These are phyloP conservation scores for Sparassis latifolia DNA, from an alignment of 1,284 basidiomycete genomes.

Conservation along the genomic window DNA sequence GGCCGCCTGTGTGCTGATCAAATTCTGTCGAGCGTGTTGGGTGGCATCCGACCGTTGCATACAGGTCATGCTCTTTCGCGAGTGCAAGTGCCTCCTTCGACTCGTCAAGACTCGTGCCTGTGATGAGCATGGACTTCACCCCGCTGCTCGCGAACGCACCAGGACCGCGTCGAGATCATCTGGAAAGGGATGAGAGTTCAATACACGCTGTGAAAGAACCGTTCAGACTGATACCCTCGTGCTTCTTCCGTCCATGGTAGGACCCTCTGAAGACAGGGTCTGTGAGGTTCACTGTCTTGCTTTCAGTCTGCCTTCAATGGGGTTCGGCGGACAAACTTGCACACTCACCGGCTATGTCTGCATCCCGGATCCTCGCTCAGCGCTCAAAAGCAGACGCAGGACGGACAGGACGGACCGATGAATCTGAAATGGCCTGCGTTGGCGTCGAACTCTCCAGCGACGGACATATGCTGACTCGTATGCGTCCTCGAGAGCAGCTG, in stretches of 20 bases:
- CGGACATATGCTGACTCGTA: no score
- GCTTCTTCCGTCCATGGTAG: conserved; percentile 47
- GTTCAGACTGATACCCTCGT: conserved; percentile 34
- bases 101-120: conserved; percentile 72
- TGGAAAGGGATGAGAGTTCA: conserved; percentile 15
- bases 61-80: conserved; percentile 55
- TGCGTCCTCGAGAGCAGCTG: no score
- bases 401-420: conserved; percentile 27
- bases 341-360: conserved; percentile 40
- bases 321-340: background rate
- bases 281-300: conserved; percentile 47
- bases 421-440: conserved; percentile 22
- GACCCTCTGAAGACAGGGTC: conserved; percentile 56
- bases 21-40: conserved; percentile 82
- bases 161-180: conserved; percentile 68
- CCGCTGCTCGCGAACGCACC: conserved; percentile 52
- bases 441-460: conserved; percentile 2
- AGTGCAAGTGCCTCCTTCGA: conserved; percentile 57
- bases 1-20: conserved; percentile 52
- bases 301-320: conserved; percentile 1
- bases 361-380: background rate
- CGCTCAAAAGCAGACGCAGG: background rate
- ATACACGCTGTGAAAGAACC: background rate
- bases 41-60: conserved; percentile 81
- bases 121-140: conserved; percentile 80